These are phyloP conservation scores for Cubamyces sp. DNA, from an alignment of 768 basidiomycete genomes.

Conservation along the genomic window DNA sequence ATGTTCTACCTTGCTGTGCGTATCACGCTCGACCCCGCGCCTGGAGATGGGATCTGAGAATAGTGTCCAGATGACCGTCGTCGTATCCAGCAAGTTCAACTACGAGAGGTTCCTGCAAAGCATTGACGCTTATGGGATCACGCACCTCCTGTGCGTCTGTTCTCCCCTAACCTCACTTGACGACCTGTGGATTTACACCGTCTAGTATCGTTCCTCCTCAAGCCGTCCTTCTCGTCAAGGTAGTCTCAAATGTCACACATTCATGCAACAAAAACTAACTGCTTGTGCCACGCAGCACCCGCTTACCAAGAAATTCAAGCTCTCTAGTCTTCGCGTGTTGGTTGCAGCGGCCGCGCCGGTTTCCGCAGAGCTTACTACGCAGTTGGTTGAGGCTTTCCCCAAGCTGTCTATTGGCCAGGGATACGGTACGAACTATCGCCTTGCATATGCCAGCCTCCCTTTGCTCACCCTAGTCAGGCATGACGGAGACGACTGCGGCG, in stretches of 20 bases:
- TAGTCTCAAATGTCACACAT: background rate
- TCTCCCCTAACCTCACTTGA: background rate
- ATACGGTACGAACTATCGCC: conserved; percentile 44
- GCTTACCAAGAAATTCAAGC: conserved; percentile 35
- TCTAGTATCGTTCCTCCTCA: conserved; percentile 37
- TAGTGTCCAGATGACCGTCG: conserved; percentile 33
- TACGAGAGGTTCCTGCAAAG: conserved; percentile 38
- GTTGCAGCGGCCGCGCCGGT: conserved; percentile 42
- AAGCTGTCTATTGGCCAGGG: conserved; percentile 62
- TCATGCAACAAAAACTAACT: background rate
- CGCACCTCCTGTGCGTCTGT: conserved; percentile 37
- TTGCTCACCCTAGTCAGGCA: conserved; percentile 43
- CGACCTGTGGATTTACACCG: background rate
- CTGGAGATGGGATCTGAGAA: background rate
- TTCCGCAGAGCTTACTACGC: conserved; percentile 39
- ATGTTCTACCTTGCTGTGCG: conserved; percentile 33
- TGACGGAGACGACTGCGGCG: conserved; percentile 68
- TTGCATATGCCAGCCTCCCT: background rate
- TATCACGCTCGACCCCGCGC: background rate
- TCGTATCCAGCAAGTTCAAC: conserved; percentile 40
- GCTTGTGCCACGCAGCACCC: conserved; percentile 29
- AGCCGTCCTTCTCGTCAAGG: conserved; percentile 36
- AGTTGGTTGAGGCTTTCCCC: conserved; percentile 54
- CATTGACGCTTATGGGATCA: conserved; percentile 37
- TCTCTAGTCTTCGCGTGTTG: conserved; percentile 32